These are phyloP conservation scores for Aeschynomene evenia DNA, from an alignment of 306 rosid genomes.

Conservation along the genomic window DNA sequence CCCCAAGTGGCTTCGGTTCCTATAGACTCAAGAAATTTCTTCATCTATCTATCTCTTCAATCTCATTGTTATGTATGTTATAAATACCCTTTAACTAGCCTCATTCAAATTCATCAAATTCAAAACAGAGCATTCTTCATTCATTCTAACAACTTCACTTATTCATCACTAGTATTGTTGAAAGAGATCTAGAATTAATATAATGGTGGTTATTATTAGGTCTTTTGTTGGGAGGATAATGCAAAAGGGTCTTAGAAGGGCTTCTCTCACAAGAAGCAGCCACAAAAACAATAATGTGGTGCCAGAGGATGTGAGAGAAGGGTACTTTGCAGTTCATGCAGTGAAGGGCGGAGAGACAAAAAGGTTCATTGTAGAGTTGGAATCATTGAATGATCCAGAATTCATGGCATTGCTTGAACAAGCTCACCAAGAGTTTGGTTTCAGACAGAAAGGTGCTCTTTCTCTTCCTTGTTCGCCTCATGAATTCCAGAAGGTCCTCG, in stretches of 20 bases:
- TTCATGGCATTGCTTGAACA: conserved; percentile 56
- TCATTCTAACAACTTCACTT: no score
- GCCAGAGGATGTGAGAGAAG: conserved; percentile 49
- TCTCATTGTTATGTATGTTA: no score
- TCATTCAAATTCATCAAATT: no score
- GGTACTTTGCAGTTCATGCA: no score
- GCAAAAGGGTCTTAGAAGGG: conserved; percentile 45
- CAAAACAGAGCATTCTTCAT: no score
- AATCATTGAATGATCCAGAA: conserved; percentile 51
- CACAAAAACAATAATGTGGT: conserved; percentile 21
- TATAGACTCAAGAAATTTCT: no score
- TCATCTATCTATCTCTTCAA: no score
- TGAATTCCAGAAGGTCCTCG: conserved; percentile 56
- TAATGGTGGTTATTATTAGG: no score
- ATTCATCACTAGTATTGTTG: no score
- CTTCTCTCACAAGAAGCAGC: neutral
- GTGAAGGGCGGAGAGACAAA: conserved; percentile 42
- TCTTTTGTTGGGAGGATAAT: conserved; percentile 38
- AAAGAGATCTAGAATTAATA: no score
- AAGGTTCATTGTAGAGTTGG: conserved; percentile 55
- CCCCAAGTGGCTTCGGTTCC: no score
- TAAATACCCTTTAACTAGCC: no score
- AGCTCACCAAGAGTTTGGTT: conserved; percentile 66
- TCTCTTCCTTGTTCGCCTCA: conserved; percentile 60
- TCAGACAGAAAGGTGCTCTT: conserved; percentile 62